phyloP scores from a whole-genome alignment of 805 yeast genomes.

The Candida ascalaphidarum region DNA sequence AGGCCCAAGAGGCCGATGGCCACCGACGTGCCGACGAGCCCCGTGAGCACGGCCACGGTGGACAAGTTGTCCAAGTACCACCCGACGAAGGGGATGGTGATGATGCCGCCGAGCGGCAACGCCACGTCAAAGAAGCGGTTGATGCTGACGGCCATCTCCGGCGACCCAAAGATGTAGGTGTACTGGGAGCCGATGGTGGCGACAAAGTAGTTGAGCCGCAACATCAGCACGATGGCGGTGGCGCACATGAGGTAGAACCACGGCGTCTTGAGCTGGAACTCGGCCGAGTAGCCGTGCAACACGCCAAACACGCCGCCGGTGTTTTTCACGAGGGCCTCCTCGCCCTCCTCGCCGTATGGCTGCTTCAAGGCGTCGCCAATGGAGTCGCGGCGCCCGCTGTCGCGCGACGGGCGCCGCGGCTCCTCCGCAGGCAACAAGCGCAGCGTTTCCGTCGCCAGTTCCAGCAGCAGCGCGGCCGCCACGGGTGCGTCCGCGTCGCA shows the following conservation, averaged over 20 bases:
- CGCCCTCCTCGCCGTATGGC: slow-evolving; percentile 44
- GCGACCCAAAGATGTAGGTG: slow-evolving; percentile 34
- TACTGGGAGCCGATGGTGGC: slow-evolving; percentile 53
- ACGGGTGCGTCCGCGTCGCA: slow-evolving; percentile 8
- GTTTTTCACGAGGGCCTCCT: slow-evolving; percentile 23
- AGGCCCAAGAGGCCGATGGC: slow-evolving; percentile 43
- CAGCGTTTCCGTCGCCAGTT: slow-evolving; percentile 12
- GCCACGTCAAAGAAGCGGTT: slow-evolving; percentile 45
- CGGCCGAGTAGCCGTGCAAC: slow-evolving; percentile 43
- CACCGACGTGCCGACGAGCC: slow-evolving; percentile 32
- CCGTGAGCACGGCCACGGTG: slow-evolving; percentile 34
- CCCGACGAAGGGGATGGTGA: slow-evolving; percentile 49
- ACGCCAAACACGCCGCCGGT: slow-evolving; percentile 45
- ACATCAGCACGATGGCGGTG: slow-evolving; percentile 49
- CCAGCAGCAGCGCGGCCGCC: slow-evolving; percentile 1
- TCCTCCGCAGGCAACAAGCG: slow-evolving; percentile 13
- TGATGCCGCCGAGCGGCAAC: slow-evolving; percentile 48
- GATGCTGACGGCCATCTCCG: slow-evolving; percentile 26
- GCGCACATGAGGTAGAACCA: slow-evolving; percentile 44
- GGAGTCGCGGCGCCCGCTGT: slow-evolving; percentile 37
- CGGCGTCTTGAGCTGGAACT: slow-evolving; percentile 40
- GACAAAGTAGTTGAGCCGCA: slow-evolving; percentile 49
- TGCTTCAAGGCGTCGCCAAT: slow-evolving; percentile 50
- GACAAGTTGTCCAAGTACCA: slow-evolving; percentile 40
- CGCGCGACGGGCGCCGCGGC: slow-evolving; percentile 1